These are phyloP conservation scores for Yamadazyma sp. DNA, from an alignment of 805 yeast species.

Conservation along the genomic window DNA sequence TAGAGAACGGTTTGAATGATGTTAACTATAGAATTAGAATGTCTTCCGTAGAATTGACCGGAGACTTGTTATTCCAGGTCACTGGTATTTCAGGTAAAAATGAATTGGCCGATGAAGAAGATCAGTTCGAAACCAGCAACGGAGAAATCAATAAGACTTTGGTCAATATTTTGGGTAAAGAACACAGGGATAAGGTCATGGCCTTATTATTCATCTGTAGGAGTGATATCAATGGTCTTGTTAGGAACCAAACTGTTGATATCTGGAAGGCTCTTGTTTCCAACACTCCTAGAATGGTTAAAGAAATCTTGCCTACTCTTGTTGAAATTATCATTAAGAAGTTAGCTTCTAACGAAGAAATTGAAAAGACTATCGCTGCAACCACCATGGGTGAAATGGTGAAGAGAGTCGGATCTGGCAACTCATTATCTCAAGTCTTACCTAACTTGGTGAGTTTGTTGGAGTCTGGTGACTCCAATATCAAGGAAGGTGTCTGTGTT, in stretches of 20 bases:
- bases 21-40: conserved; percentile 81
- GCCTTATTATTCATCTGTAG: conserved; percentile 91
- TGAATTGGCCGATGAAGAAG: conserved; percentile 60
- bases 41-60: conserved; percentile 92
- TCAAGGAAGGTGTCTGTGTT: conserved; percentile 91
- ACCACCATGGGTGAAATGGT: conserved; percentile 92
- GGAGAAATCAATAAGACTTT: conserved; percentile 61
- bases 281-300: conserved; percentile 91
- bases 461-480: conserved; percentile 60
- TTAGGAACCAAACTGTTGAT: conserved; percentile 85
- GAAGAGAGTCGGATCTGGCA: conserved; percentile 86
- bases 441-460: conserved; percentile 77
- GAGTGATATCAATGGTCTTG: conserved; percentile 84
- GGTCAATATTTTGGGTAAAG: conserved; percentile 78
- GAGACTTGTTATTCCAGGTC: conserved; percentile 90
- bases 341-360: conserved; percentile 78
- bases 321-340: conserved; percentile 77
- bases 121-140: conserved; percentile 33
- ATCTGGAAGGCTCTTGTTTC: conserved; percentile 97
- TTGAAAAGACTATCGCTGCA: conserved; percentile 85
- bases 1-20: conserved; percentile 86
- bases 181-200: conserved; percentile 82
- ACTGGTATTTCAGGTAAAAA: conserved; percentile 83
- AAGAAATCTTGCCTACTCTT: conserved; percentile 84
- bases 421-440: conserved; percentile 76